Percentiles rank a stretch among this genome's conserved stretches.
These are phyloP conservation scores for Podospora pseudocomata DNA, from an alignment of 495 filamentous ascomycete species.

Conservation along the genomic window DNA sequence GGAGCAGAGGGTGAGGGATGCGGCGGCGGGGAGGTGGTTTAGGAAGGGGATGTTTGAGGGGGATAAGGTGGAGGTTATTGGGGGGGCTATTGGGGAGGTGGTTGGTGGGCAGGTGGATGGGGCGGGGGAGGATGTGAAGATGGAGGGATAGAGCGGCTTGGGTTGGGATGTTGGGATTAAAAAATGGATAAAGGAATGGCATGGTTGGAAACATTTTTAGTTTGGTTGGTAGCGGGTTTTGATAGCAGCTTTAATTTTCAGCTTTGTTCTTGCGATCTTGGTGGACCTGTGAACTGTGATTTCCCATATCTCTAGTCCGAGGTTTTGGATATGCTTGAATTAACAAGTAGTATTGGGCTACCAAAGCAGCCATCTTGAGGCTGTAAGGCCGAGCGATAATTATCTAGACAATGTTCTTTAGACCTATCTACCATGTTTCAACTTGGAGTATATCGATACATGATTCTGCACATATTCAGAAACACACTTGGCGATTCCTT, in stretches of 20 bases:
- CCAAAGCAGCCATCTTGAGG: too few species aligned
- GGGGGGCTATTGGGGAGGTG: conserved; percentile 30
- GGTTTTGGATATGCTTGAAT: background rate
- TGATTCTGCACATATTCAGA: background rate
- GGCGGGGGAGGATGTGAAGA: conserved; percentile 10
- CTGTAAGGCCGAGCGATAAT: too few species aligned
- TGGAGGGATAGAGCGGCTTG: background rate
- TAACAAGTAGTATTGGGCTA: background rate
- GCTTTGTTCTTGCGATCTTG: too few species aligned
- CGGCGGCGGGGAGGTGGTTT: conserved; percentile 37
- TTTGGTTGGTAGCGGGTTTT: background rate
- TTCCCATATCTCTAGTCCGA: background rate
- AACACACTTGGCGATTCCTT: background rate
- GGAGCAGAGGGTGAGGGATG: conserved; percentile 39
- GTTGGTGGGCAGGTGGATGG: conserved; percentile 12
- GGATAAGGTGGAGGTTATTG: conserved; percentile 28
- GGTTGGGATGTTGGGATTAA: too few species aligned
- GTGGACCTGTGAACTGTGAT: too few species aligned
- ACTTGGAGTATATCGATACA: background rate
- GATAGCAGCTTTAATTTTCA: background rate
- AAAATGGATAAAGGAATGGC: background rate
- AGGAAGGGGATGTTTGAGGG: background rate
- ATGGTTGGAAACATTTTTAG: background rate
- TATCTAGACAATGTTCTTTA: background rate
- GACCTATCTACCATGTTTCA: background rate